phyloP scores from a whole-genome alignment of 768 basidiomycete genomes.

The Termitomyces sp. region DNA sequence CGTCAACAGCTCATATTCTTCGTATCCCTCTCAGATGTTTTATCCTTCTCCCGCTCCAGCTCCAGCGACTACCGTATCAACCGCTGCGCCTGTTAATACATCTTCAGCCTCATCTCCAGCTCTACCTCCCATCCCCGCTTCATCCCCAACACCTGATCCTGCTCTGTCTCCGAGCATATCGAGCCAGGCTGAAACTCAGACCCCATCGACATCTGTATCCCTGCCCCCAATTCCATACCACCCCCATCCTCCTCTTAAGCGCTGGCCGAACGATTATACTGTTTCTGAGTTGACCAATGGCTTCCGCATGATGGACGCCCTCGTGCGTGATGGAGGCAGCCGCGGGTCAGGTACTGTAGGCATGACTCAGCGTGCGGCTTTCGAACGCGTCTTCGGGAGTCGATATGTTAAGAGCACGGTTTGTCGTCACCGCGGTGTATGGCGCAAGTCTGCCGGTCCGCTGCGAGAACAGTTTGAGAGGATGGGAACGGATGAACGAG shows the following conservation, averaged over 20 bases:
- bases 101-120: neutral
- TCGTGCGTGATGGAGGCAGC: conserved; percentile 29
- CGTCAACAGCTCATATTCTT: neutral
- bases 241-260: conserved; percentile 60
- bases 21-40: conserved; percentile 2
- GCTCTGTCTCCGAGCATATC: conserved; percentile 7
- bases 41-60: neutral
- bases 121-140: neutral
- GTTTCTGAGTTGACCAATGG: conserved; percentile 61
- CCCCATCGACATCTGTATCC: conserved; percentile 8
- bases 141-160: conserved; percentile 4
- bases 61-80: neutral
- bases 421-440: conserved; percentile 65
- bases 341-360: conserved; percentile 25
- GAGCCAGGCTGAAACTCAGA: conserved; percentile 4
- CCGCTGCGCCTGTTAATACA: neutral
- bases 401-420: conserved; percentile 73
- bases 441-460: conserved; percentile 48
- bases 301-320: conserved; percentile 47
- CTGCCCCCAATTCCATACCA: conserved; percentile 39
- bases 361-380: conserved; percentile 61
- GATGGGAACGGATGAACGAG: conserved; percentile 51
- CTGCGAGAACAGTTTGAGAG: conserved; percentile 48
- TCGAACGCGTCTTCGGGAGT: conserved; percentile 66
- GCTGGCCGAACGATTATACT: conserved; percentile 75